Conservation (phyloP, 805 yeast species). For the Kuraishia cidri region DNA sequence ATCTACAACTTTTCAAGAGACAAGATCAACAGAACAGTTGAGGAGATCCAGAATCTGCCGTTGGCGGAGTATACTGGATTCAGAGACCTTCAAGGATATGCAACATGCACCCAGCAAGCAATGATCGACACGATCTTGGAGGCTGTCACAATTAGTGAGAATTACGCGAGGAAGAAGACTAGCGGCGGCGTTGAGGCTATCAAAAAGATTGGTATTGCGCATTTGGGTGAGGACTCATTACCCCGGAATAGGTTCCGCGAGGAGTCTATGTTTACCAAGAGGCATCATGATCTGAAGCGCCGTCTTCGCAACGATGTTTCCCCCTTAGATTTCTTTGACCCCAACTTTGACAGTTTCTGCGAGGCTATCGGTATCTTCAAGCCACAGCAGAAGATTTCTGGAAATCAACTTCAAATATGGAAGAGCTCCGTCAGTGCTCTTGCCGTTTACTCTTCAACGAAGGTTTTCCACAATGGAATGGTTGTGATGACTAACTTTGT, state of each 20-base stretch:
- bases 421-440: constrained; percentile 20
- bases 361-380: constrained; percentile 30
- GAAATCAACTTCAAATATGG: constrained; percentile 11
- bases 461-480: constrained; percentile 3
- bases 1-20: constrained; percentile 55
- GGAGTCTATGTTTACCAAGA: constrained; percentile 76
- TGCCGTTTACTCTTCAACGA: constrained; percentile 9
- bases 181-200: constrained; percentile 52
- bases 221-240: constrained; percentile 55
- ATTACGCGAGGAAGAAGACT: constrained; percentile 56
- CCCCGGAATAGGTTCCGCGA: constrained; percentile 57
- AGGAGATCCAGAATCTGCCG: constrained; percentile 21
- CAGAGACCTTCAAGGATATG: constrained; percentile 58
- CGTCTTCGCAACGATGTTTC: constrained; percentile 53
- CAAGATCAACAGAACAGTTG: constrained; percentile 42
- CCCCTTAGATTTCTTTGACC: constrained; percentile 71
- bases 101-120: constrained; percentile 55
- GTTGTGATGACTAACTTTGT: constrained; percentile 23
- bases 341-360: constrained; percentile 54
- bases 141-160: constrained; percentile 59
- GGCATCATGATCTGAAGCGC: constrained; percentile 51
- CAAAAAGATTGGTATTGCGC: constrained; percentile 48
- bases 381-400: constrained; percentile 1
- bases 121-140: constrained; percentile 60
- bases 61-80: constrained; percentile 51